Base-by-base conservation (phyloP, 768 basidiomycete species). In the Baorangia bicolor region DNA sequence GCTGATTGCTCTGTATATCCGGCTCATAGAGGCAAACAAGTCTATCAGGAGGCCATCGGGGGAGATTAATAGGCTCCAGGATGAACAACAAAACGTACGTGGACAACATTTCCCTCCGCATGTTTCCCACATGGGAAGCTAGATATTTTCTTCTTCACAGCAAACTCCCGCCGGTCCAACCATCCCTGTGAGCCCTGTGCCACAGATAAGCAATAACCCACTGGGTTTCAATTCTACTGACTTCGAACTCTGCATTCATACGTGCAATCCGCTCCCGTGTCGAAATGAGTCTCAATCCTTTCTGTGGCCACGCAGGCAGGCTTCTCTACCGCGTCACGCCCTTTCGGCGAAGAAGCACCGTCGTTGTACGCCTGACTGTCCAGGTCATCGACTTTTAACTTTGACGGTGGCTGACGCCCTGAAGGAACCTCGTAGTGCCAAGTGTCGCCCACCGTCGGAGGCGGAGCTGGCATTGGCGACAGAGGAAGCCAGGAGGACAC, bases 201-300 rank as follows among this genome's bases (percentile, higher is more conserved):
- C 57, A 47, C 57, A 54, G 23, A 43, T 20, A 21, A 55, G 40
- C 37, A 54, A 42, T 2, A 35, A 18, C 16, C 13, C 52, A 3
- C 11, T 4, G 16, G n/a, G 3, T 16, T 31, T 38, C 50, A 54
- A 59, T 44, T 8, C 58, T 25, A 27, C 31, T 3, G 59, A 69
- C 21, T 61, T 56, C 16, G 67, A 69, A 53, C 34, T 69, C 16
- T 67, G 66, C 48, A 69, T 67, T 25, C 66, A 67, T 20, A 67
- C 67, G 1, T 69, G 67, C 41, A 67, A 61, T 38, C 25, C 41
- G 2, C 18, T 37, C 30, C 67, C 55, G 3, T 67, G 66, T 55
- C 67, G 67, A 40, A 69, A 67, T 16, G 67, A 67, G 49, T 61
- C 67, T 23, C 57, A 51, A 1, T 69, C 66, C 27, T 64, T 69